A percentile compares a stretch with the other conserved stretches of the same genome.
Conservation (phyloP, 768 basidiomycete species). For the Russula sp. region DNA sequence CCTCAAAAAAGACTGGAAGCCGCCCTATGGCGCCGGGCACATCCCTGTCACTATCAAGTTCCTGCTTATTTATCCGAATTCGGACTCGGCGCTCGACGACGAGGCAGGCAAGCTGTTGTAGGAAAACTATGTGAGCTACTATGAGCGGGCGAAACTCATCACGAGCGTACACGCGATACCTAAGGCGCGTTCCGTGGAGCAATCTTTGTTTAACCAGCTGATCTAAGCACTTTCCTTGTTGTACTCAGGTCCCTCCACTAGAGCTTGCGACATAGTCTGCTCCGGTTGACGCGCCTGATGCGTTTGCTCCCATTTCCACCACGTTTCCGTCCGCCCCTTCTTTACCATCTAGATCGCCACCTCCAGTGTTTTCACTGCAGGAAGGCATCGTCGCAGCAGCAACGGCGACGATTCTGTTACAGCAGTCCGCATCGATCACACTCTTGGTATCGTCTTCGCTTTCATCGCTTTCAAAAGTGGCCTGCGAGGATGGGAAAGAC, state of each 20-base stretch:
- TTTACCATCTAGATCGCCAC: conserved; percentile 27
- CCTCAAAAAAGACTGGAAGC: conserved; percentile 95
- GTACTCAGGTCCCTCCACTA: conserved; percentile 40
- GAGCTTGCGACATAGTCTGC: conserved; percentile 48
- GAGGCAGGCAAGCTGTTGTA: conserved; percentile 90
- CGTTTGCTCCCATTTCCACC: conserved; percentile 28
- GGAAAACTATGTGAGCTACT: conserved; percentile 87
- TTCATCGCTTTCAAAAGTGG: conserved; percentile 32
- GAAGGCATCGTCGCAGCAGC: conserved; percentile 27
- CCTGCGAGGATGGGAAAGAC: conserved; percentile 39
- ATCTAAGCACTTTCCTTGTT: neutral
- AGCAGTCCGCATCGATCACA: conserved; percentile 37
- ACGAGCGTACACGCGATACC: conserved; percentile 90
- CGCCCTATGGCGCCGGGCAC: conserved; percentile 83
- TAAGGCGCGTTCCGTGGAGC: conserved; percentile 37
- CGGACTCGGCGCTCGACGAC: conserved; percentile 93
- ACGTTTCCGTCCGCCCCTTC: conserved; percentile 31
- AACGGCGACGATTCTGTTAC: conserved; percentile 36
- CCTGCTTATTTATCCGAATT: conserved; percentile 93
- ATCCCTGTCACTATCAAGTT: conserved; percentile 93
- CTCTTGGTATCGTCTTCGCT: conserved; percentile 32
- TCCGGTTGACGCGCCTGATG: conserved; percentile 30
- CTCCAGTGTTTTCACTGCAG: conserved; percentile 30
- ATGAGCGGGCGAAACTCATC: conserved; percentile 78
- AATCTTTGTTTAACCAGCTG: neutral